Conservation (phyloP, 176 grass and related monocot species). For the Rhynchospora breviuscula region DNA sequence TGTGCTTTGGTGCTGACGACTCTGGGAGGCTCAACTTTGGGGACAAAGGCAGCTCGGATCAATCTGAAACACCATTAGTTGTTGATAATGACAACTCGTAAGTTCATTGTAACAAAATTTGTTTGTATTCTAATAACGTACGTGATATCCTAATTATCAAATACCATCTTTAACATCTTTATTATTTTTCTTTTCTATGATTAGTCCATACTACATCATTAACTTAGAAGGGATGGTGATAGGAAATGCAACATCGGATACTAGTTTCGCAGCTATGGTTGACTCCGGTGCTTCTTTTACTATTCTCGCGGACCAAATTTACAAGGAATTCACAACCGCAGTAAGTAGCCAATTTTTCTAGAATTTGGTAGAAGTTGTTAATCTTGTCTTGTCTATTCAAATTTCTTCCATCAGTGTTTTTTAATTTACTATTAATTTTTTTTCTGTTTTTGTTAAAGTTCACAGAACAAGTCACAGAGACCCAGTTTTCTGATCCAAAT, state of each 20-base stretch:
- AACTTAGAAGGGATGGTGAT: constrained; percentile 23
- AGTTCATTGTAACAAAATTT: background rate
- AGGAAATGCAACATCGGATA: background rate
- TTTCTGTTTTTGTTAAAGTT: constrained; percentile 21
- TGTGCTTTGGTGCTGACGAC: constrained; percentile 61
- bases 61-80: constrained; percentile 60
- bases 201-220: constrained; percentile 32
- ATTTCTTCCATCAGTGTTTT: background rate
- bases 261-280: constrained; percentile 20
- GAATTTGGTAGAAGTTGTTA: background rate
- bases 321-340: constrained; percentile 20
- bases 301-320: constrained; percentile 24
- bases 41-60: constrained; percentile 34
- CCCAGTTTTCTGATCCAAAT: background rate
- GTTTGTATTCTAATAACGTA: background rate
- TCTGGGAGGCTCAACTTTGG: constrained; percentile 68
- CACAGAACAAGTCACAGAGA: constrained; percentile 19
- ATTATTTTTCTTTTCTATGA: background rate
- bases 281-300: constrained; percentile 28
- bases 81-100: constrained; percentile 7
- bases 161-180: background rate
- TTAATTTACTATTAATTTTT: background rate
- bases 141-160: background rate
- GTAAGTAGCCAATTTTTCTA: constrained; percentile 5
- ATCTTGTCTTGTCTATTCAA: background rate